Evolutionary conservation across 2,329 filamentous ascomycete species (phyloP), one percentile per base, ranked within the genome.

Genomic region (Monosporascus ibericus): DNA sequence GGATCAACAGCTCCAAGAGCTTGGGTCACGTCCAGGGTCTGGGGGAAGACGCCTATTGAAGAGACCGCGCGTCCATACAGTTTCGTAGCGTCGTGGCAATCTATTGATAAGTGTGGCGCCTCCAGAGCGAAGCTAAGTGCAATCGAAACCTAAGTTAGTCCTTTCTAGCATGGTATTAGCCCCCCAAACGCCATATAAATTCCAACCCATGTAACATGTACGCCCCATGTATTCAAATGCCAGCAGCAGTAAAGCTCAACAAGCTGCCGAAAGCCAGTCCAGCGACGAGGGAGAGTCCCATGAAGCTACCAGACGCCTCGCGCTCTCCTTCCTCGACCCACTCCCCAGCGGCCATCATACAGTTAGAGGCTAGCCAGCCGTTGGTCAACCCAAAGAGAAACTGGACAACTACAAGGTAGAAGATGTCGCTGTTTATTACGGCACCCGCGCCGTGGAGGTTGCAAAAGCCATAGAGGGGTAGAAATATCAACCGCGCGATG

Each of bases 231-330:
- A 57, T 55, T 66, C 57, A 78, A 48, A 80, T 68, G 6, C 73
- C 75, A 0, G 85, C 80, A 56, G 83, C 82, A 9, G 84, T 77
- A 70, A 97, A 99, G 68, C 92, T 97, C 67, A 95, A 69, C 62
- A 97, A 70, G 71, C 92, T 97, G n/a, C 94, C 94, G 24, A 79
- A 77, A 2, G 90, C 82, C 70, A 97, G 72, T 0, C 94, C 94
- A 5, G 81, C 83, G 18, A 96, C 89, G n/a, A 97, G 80, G 68
- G 87, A 90, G 57, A 96, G 70, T 3, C 88, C 87, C 94, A 99
- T 97, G 68, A 97, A 97, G 1, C 88, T 90, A 47, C 92, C 94
- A 0, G 91, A 86, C 6, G 90, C 92, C 72, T 96, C 91, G 36
- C 88, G 79, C 74, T 99, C 92, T 9, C 86, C 84, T 2, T 86